A percentile compares a stretch with the other conserved stretches of the same genome.
Conservation (phyloP, 768 basidiomycete genomes). For the Suillus weaverae region DNA sequence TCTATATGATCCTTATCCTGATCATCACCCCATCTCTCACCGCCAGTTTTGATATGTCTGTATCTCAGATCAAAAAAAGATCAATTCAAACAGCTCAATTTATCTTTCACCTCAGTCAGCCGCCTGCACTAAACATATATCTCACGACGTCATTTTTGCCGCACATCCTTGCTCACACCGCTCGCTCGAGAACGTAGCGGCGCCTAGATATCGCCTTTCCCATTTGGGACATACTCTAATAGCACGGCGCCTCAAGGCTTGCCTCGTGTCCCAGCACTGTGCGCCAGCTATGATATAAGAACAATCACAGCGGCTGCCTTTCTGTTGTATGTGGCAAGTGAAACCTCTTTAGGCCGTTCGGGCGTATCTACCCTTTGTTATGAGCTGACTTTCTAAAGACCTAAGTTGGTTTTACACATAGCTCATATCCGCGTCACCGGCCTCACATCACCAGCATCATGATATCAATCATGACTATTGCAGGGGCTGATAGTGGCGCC, state of each 20-base stretch:
- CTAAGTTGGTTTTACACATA: conserved; percentile 1
- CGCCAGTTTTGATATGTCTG: not conserved
- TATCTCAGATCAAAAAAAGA: conserved; percentile 9
- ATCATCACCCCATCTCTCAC: conserved; percentile 6
- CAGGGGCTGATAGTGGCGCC: conserved; percentile 1
- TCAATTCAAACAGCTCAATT: conserved; percentile 11
- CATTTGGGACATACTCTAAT: conserved; percentile 13
- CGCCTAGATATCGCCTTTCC: conserved; percentile 17
- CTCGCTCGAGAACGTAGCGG: not conserved
- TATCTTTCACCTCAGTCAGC: conserved; percentile 2
- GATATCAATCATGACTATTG: conserved; percentile 2
- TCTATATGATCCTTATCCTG: conserved; percentile 8
- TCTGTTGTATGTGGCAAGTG: not conserved
- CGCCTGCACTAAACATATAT: not conserved
- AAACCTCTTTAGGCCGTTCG: not conserved
- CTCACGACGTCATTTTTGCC: conserved; percentile 11
- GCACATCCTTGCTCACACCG: conserved; percentile 1
- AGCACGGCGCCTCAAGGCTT: conserved; percentile 25
- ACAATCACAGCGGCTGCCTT: not conserved
- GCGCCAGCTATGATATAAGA: conserved; percentile 6
- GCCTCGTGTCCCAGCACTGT: conserved; percentile 19
- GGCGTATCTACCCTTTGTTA: not conserved
- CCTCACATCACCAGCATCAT: not conserved
- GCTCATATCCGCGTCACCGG: not conserved
- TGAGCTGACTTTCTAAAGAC: not conserved